These are phyloP conservation scores for Phytophthora palmivora DNA, from an alignment of 352 stramenopile genomes.

Conservation along the genomic window DNA sequence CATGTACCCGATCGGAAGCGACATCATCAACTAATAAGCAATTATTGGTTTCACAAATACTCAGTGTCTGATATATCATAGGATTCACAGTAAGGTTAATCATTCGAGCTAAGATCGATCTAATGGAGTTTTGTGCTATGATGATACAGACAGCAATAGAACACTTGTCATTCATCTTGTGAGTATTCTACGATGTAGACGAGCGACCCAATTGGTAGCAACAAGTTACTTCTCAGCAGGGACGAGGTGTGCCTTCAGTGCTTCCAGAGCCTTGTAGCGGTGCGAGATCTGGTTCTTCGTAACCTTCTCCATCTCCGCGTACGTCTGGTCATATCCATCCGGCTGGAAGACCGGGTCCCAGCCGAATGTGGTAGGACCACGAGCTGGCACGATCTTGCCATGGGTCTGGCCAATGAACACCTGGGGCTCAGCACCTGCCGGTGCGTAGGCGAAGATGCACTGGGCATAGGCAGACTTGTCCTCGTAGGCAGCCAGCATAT, in stretches of 20 bases:
- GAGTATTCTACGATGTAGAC: slow-evolving; percentile 10
- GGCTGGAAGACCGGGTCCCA: slow-evolving; percentile 94
- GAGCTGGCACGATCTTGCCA: slow-evolving; percentile 94
- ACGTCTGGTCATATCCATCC: slow-evolving; percentile 83
- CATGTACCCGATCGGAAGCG: slow-evolving; percentile 42
- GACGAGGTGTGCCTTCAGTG: slow-evolving; percentile 55
- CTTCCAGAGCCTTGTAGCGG: slow-evolving; percentile 84
- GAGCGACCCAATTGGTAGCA: slow-evolving; percentile 6
- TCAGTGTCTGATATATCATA: too few relatives aligned
- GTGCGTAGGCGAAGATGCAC: slow-evolving; percentile 96
- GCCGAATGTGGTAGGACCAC: slow-evolving; percentile 86
- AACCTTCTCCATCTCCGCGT: slow-evolving; percentile 91
- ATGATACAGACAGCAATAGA: background rate
- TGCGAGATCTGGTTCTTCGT: slow-evolving; percentile 94
- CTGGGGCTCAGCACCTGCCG: slow-evolving; percentile 76
- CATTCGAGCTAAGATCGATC: too few relatives aligned
- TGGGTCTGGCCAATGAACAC: slow-evolving; percentile 94
- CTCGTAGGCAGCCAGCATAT: slow-evolving; percentile 93
- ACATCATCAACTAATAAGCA: slow-evolving; percentile 17
- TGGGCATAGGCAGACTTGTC: slow-evolving; percentile 97
- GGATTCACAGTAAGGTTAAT: too few relatives aligned
- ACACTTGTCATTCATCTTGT: slow-evolving; percentile 1
- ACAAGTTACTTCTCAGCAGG: slow-evolving; percentile 28
- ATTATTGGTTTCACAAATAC: too few relatives aligned
- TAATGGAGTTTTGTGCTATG: background rate